Conservation (phyloP, 805 yeast genomes). For the Candida oleophila region DNA sequence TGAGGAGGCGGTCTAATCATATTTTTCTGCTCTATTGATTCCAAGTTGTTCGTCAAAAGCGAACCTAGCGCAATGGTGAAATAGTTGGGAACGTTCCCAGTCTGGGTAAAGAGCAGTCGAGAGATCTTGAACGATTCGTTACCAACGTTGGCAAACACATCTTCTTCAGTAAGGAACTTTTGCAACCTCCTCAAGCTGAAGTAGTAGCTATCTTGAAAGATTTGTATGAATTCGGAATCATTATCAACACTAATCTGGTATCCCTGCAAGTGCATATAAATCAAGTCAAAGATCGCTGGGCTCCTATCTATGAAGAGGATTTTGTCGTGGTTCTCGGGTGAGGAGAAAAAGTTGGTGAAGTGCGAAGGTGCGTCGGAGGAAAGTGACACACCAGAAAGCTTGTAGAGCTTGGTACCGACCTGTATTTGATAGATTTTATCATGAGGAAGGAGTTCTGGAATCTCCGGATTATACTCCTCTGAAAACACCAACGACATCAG, state of each 20-base stretch:
- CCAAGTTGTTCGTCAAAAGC: slow-evolving; percentile 46
- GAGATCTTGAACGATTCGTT: slow-evolving; percentile 59
- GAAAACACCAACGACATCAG: not conserved
- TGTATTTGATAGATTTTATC: slow-evolving; percentile 68
- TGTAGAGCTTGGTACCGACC: slow-evolving; percentile 62
- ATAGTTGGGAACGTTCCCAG: slow-evolving; percentile 78
- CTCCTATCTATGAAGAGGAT: slow-evolving; percentile 71
- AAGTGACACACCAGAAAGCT: slow-evolving; percentile 79
- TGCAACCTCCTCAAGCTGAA: slow-evolving; percentile 62
- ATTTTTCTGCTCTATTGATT: slow-evolving; percentile 35
- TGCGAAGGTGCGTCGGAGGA: slow-evolving; percentile 87
- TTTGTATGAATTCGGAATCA: slow-evolving; percentile 59
- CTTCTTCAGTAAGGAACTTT: slow-evolving; percentile 48
- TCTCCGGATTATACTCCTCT: slow-evolving; percentile 38
- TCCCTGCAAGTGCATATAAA: slow-evolving; percentile 77
- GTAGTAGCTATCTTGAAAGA: slow-evolving; percentile 71
- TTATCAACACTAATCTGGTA: slow-evolving; percentile 61
- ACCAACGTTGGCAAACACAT: slow-evolving; percentile 59
- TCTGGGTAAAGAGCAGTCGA: slow-evolving; percentile 47
- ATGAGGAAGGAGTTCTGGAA: slow-evolving; percentile 61
- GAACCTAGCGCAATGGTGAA: slow-evolving; percentile 63
- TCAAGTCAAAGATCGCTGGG: slow-evolving; percentile 63
- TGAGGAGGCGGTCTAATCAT: slow-evolving; percentile 79
- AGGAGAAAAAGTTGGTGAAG: slow-evolving; percentile 68
- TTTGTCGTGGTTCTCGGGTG: slow-evolving; percentile 36